Evolutionary conservation across 192 early-diverging fungal species (phyloP).

Genomic region (Powellomyces hirtus): DNA sequence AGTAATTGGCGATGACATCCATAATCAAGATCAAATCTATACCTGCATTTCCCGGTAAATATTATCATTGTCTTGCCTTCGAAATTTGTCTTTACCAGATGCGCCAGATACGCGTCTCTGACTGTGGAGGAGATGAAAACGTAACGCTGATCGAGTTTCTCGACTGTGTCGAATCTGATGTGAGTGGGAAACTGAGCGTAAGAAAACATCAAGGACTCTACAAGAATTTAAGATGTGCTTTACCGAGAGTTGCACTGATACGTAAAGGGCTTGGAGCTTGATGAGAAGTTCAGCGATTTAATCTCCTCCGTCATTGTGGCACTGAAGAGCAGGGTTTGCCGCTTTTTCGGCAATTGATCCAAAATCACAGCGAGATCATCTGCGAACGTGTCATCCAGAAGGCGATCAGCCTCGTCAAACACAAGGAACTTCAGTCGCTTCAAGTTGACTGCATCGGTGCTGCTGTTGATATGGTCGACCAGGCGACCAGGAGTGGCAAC

Average conservation of each 20-base stretch:
- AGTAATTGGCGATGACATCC: not conserved
- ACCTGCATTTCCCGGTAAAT: constrained; percentile 80
- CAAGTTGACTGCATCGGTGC: constrained; percentile 69
- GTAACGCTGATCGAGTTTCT: constrained; percentile 83
- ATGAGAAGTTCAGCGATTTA: constrained; percentile 55
- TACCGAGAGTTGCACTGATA: constrained; percentile 48
- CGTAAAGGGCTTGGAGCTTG: constrained; percentile 38
- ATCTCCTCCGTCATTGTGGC: constrained; percentile 96
- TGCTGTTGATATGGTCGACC: constrained; percentile 87
- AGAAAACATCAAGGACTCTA: not conserved
- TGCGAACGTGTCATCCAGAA: constrained; percentile 83
- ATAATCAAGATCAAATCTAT: not conserved
- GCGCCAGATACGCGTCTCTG: constrained; percentile 80
- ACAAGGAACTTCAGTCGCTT: constrained; percentile 79
- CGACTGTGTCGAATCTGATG: constrained; percentile 70
- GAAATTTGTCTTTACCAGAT: constrained; percentile 70
- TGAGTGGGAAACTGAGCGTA: not conserved
- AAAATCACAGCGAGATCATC: constrained; percentile 80
- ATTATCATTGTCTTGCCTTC: constrained; percentile 87
- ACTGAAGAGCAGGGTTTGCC: constrained; percentile 94
- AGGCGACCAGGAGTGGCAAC: constrained; percentile 94
- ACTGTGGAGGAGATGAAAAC: constrained; percentile 91
- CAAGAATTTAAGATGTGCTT: too few relatives aligned
- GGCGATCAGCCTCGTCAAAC: constrained; percentile 93
- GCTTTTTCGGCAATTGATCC: constrained; percentile 68